phyloP scores from a whole-genome alignment of 2,329 filamentous ascomycete genomes.

The Sordariomycetes sp. region DNA sequence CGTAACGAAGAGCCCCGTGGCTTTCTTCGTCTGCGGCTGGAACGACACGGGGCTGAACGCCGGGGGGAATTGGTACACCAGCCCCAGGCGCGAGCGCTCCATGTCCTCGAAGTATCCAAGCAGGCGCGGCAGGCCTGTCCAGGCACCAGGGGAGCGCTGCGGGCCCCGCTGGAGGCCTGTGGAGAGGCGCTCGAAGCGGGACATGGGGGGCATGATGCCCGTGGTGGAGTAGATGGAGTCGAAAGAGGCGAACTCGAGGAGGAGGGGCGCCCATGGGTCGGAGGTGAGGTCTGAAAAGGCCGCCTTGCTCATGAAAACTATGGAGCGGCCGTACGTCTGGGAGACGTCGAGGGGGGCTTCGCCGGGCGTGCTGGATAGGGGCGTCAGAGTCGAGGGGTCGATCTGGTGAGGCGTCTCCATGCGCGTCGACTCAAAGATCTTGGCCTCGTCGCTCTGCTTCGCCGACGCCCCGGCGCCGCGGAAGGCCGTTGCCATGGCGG shows the following conservation, averaged over 20 bases:
- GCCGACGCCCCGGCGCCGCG: slow-evolving; percentile 6
- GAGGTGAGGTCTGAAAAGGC: slow-evolving; percentile 14
- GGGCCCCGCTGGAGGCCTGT: slow-evolving; percentile 41
- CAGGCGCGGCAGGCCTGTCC: slow-evolving; percentile 47
- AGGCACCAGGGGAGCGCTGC: slow-evolving; percentile 37
- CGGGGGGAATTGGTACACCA: slow-evolving; percentile 62
- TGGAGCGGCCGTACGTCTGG: neutral
- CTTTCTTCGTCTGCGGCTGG: slow-evolving; percentile 33
- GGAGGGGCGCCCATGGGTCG: slow-evolving; percentile 26
- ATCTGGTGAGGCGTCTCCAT: slow-evolving; percentile 50
- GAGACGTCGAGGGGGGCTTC: slow-evolving; percentile 9
- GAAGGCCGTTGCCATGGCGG: slow-evolving; percentile 15
- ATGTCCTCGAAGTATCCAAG: slow-evolving; percentile 66
- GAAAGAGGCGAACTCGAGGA: slow-evolving; percentile 59
- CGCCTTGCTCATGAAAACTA: slow-evolving; percentile 29
- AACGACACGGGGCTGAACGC: slow-evolving; percentile 46
- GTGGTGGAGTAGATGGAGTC: slow-evolving; percentile 48
- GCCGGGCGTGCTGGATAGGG: slow-evolving; percentile 24
- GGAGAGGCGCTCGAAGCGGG: slow-evolving; percentile 50
- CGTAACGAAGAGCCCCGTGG: slow-evolving; percentile 36
- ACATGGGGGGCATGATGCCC: slow-evolving; percentile 50
- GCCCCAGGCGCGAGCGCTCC: slow-evolving; percentile 53
- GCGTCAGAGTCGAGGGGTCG: slow-evolving; percentile 37
- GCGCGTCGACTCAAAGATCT: slow-evolving; percentile 43
- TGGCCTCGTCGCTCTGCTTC: slow-evolving; percentile 29